A percentile compares a stretch with the other conserved stretches of the same genome.
Evolutionary conservation across 1,284 basidiomycete species (phyloP).

Genomic region (Marasmius fiardii): DNA sequence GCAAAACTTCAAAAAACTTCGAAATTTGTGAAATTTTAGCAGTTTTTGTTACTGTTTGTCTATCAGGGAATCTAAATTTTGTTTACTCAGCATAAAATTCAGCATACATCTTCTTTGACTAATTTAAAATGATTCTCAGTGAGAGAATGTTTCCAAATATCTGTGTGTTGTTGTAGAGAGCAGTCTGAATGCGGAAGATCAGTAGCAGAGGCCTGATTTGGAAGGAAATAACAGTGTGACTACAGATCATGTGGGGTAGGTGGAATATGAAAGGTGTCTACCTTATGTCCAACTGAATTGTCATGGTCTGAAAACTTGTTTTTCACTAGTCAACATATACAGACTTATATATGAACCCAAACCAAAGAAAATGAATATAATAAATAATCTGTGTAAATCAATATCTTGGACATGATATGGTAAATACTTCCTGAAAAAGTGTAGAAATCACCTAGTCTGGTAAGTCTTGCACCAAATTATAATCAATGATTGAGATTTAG

Average conservation of each 20-base stretch:
- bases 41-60: neutral
- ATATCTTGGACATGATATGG: too few relatives aligned
- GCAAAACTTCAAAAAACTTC: slow-evolving; percentile 1
- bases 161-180: neutral
- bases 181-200: neutral
- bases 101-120: neutral
- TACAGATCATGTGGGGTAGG: neutral
- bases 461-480: too few relatives aligned
- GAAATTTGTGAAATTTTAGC: neutral
- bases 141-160: neutral
- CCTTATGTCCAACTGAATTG: too few relatives aligned
- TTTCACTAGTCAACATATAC: too few relatives aligned
- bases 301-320: too few relatives aligned
- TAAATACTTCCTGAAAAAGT: too few relatives aligned
- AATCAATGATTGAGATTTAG: too few relatives aligned
- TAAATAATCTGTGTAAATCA: too few relatives aligned
- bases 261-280: neutral
- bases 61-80: neutral
- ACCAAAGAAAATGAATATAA: too few relatives aligned
- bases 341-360: too few relatives aligned
- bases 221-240: neutral
- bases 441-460: too few relatives aligned
- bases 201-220: neutral
- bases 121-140: neutral
- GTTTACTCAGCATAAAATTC: neutral